These are phyloP conservation scores for Trametes sanguinea DNA, from an alignment of 768 basidiomycete species.

Conservation along the genomic window DNA sequence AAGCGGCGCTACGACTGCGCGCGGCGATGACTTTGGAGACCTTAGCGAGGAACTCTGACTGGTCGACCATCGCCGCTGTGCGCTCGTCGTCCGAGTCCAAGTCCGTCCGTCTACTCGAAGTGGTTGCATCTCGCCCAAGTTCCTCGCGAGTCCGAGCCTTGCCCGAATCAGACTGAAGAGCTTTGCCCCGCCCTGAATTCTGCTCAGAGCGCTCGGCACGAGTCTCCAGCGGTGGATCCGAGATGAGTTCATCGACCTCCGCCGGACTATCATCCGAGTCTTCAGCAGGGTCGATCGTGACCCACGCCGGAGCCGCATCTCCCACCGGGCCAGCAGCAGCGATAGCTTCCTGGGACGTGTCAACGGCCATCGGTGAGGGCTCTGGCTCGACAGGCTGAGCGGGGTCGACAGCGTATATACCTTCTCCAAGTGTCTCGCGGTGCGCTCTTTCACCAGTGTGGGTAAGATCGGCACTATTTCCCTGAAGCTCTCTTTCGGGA, in stretches of 20 bases:
- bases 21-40: not conserved
- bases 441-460: too few species aligned
- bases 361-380: not conserved
- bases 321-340: not conserved
- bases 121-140: not conserved
- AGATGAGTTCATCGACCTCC: conserved; percentile 18
- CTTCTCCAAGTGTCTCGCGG: not conserved
- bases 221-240: not conserved
- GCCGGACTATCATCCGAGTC: conserved; percentile 7
- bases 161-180: not conserved
- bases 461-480: too few species aligned
- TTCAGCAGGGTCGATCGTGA: not conserved
- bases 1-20: not conserved
- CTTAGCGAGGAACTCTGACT: not conserved
- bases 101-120: not conserved
- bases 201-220: not conserved
- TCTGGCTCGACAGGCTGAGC: not conserved
- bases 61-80: conserved; percentile 16
- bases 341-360: not conserved
- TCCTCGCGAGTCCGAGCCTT: not conserved
- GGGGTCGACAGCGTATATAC: not conserved
- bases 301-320: not conserved
- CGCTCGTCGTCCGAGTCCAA: conserved; percentile 26
- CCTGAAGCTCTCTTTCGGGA: not conserved
- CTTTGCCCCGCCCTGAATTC: not conserved